These are phyloP conservation scores for Fusarium buxicola DNA, from an alignment of 2,329 filamentous ascomycete species.

Conservation along the genomic window DNA sequence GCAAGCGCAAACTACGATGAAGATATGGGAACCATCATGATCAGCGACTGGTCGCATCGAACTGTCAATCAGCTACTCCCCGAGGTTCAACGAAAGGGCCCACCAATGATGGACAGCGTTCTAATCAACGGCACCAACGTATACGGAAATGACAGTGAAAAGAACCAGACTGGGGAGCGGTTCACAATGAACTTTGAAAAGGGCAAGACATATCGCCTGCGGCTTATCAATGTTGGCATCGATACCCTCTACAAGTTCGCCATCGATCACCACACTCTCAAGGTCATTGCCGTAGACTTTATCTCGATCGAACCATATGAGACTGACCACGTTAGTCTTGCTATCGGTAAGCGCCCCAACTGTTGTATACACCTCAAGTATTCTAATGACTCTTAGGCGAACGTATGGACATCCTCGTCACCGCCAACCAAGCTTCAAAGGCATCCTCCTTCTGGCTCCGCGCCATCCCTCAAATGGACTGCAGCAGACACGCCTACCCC, in stretches of 20 bases:
- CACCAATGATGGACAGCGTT: constrained; percentile 55
- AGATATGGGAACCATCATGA: constrained; percentile 69
- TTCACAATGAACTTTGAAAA: constrained; percentile 54
- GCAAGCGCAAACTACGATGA: constrained; percentile 70
- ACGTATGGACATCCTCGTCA: constrained; percentile 61
- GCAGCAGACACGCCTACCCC: constrained; percentile 54
- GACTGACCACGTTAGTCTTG: constrained; percentile 62
- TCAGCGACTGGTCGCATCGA: constrained; percentile 69
- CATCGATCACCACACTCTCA: constrained; percentile 68
- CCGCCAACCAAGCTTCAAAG: constrained; percentile 51
- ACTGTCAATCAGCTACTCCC: constrained; percentile 54
- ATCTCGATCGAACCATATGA: constrained; percentile 68
- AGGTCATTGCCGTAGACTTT: constrained; percentile 68
- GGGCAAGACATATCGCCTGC: constrained; percentile 59
- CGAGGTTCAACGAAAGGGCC: constrained; percentile 28
- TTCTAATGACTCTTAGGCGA: constrained; percentile 52
- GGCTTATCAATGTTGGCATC: constrained; percentile 61
- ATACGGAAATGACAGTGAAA: constrained; percentile 36
- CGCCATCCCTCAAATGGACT: constrained; percentile 56
- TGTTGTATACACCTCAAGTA: too few relatives aligned
- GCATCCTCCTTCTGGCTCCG: constrained; percentile 63
- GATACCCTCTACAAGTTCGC: constrained; percentile 60
- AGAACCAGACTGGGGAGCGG: constrained; percentile 48
- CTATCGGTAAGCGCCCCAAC: constrained; percentile 50
- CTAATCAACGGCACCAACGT: constrained; percentile 59